A percentile compares a stretch with the other conserved stretches of the same genome.
Evolutionary conservation across 2,329 filamentous ascomycete species (phyloP).

Genomic region (Apiospora saccharicola): DNA sequence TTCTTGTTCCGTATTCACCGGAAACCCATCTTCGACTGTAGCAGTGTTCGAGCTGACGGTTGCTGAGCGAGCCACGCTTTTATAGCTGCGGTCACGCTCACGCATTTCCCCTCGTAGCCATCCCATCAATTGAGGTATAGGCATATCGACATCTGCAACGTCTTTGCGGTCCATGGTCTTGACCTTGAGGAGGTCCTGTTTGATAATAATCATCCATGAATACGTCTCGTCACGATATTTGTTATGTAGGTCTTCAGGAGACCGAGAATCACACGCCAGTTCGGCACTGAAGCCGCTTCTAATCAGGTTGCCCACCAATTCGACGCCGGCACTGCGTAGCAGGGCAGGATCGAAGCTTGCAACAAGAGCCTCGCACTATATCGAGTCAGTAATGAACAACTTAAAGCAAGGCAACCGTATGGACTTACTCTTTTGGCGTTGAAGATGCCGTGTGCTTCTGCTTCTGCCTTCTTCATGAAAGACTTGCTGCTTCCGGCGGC

Average conservation of each 20-base stretch:
- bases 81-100: conserved; percentile 66
- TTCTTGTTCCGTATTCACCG: conserved; percentile 65
- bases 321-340: conserved; percentile 77
- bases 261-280: conserved; percentile 79
- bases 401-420: background rate
- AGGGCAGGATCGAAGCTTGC: conserved; percentile 84
- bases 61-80: background rate
- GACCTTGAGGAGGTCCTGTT: conserved; percentile 80
- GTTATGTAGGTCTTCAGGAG: conserved; percentile 79
- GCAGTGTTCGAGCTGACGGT: conserved; percentile 38
- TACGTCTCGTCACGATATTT: conserved; percentile 80
- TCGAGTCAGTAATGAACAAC: conserved; percentile 28
- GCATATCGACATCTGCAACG: conserved; percentile 76
- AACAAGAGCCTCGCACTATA: conserved; percentile 84
- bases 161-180: conserved; percentile 81
- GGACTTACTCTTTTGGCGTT: conserved; percentile 66
- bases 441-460: conserved; percentile 68
- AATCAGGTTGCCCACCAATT: conserved; percentile 82
- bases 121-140: conserved; percentile 73
- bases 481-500: conserved; percentile 53
- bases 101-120: conserved; percentile 86
- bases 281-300: conserved; percentile 86
- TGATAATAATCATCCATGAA: conserved; percentile 89
- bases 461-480: conserved; percentile 74
- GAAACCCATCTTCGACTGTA: conserved; percentile 32